Conservation (phyloP, 208 protist species). For the Lotmaria passim region DNA sequence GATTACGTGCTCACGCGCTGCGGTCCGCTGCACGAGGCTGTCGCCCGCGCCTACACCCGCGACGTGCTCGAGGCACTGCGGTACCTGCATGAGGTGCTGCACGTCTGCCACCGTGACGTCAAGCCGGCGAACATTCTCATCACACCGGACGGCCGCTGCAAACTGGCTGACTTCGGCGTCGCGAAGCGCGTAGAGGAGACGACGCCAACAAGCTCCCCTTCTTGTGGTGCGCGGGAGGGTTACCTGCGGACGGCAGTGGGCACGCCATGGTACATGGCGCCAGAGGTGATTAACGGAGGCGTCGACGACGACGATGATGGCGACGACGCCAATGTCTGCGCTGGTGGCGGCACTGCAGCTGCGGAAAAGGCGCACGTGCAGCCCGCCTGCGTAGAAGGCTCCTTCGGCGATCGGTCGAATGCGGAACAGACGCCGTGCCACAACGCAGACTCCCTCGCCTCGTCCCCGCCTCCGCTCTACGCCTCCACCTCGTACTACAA, state of each 20-base stretch:
- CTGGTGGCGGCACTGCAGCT: not conserved
- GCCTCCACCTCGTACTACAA: slow-evolving; percentile 37
- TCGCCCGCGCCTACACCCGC: slow-evolving; percentile 72
- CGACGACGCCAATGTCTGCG: slow-evolving; percentile 1
- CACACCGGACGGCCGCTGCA: slow-evolving; percentile 79
- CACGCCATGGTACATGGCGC: slow-evolving; percentile 94
- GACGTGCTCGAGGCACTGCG: slow-evolving; percentile 80
- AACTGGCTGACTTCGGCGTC: slow-evolving; percentile 91
- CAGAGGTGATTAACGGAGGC: slow-evolving; percentile 83
- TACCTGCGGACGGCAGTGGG: slow-evolving; percentile 84
- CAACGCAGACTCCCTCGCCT: not conserved
- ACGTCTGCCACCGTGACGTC: slow-evolving; percentile 91
- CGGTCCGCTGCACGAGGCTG: slow-evolving; percentile 67
- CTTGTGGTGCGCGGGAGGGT: slow-evolving; percentile 15
- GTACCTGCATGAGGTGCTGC: slow-evolving; percentile 81
- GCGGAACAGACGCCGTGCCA: not conserved
- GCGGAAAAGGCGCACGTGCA: not conserved
- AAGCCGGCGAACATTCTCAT: slow-evolving; percentile 93
- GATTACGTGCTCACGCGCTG: slow-evolving; percentile 69
- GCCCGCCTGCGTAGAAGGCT: not conserved
- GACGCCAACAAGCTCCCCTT: too few relatives aligned
- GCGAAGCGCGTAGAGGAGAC: slow-evolving; percentile 62
- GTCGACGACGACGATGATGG: slow-evolving; percentile 47
- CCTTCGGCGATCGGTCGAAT: slow-evolving; percentile 22
- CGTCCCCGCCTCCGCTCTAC: slow-evolving; percentile 22